Percentiles rank a stretch among this genome's conserved stretches.
Evolutionary conservation across 805 yeast genomes (phyloP).

Genomic region (Candida lessepsii): DNA sequence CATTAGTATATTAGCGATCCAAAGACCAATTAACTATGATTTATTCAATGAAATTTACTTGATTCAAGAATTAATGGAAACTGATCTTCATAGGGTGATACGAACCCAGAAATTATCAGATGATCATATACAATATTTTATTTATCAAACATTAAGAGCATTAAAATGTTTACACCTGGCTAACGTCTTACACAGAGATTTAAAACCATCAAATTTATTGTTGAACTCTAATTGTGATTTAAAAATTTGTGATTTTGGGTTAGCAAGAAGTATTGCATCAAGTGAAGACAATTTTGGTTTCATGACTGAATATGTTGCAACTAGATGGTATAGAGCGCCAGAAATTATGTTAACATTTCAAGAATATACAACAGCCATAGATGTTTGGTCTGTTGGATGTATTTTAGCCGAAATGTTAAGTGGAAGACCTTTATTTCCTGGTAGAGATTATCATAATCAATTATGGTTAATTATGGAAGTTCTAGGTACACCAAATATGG

Average conservation of each 20-base stretch:
- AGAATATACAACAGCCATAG: constrained; percentile 91
- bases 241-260: constrained; percentile 91
- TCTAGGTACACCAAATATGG: constrained; percentile 83
- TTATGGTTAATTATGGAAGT: constrained; percentile 79
- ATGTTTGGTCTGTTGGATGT: constrained; percentile 96
- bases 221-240: constrained; percentile 91
- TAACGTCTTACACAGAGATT: constrained; percentile 90
- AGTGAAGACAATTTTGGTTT: constrained; percentile 68
- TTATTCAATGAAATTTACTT: constrained; percentile 83
- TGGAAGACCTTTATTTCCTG: constrained; percentile 89
- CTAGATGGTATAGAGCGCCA: constrained; percentile 97
- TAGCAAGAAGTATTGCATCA: constrained; percentile 69
- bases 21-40: constrained; percentile 74
- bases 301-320: constrained; percentile 97
- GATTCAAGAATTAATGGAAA: constrained; percentile 85
- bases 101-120: constrained; percentile 80
- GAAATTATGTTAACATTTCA: constrained; percentile 95
- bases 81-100: constrained; percentile 80
- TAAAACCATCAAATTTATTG: constrained; percentile 85
- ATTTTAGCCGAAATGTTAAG: constrained; percentile 86
- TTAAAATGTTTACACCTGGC: constrained; percentile 89
- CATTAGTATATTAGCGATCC: constrained; percentile 84
- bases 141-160: constrained; percentile 88
- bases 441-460: constrained; percentile 91
- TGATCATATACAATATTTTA: constrained; percentile 91